Evolutionary conservation across 1,284 basidiomycete species (phyloP).

Genomic region (Austroboletus olivaceoglutinosus): DNA sequence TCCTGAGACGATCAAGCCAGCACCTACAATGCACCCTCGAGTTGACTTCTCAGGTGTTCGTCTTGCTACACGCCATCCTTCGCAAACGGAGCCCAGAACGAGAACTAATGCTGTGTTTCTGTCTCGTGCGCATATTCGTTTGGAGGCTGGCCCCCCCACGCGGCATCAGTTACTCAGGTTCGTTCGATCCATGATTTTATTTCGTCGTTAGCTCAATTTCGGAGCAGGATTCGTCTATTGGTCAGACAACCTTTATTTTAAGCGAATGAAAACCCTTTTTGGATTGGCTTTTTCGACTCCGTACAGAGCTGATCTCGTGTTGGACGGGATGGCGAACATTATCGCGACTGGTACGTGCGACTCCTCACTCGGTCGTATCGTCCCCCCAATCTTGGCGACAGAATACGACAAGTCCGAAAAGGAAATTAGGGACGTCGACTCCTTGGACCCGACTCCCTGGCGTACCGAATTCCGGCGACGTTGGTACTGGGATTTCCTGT

Average conservation of each 20-base stretch:
- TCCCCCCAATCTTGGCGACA: slow-evolving; percentile 9
- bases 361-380: neutral
- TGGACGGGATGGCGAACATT: slow-evolving; percentile 35
- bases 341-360: slow-evolving; percentile 30
- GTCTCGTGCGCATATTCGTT: slow-evolving; percentile 27
- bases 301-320: slow-evolving; percentile 37
- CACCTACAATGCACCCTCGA: slow-evolving; percentile 28
- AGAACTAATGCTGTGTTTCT: slow-evolving; percentile 27
- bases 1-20: slow-evolving; percentile 20
- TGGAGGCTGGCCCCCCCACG: slow-evolving; percentile 34
- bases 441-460: slow-evolving; percentile 32
- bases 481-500: slow-evolving; percentile 38
- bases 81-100: slow-evolving; percentile 25
- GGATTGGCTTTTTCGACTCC: slow-evolving; percentile 36
- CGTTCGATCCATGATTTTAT: neutral
- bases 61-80: slow-evolving; percentile 28
- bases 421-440: slow-evolving; percentile 26
- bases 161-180: slow-evolving; percentile 36
- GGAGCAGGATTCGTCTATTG: slow-evolving; percentile 42
- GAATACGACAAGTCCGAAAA: slow-evolving; percentile 38
- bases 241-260: slow-evolving; percentile 37
- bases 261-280: slow-evolving; percentile 38
- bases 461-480: slow-evolving; percentile 26
- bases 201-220: neutral
- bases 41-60: slow-evolving; percentile 30